Evolutionary conservation across 2,329 filamentous ascomycete genomes (phyloP), one percentile per base, ranked within the genome.

Genomic region (Volutella citrinella): DNA sequence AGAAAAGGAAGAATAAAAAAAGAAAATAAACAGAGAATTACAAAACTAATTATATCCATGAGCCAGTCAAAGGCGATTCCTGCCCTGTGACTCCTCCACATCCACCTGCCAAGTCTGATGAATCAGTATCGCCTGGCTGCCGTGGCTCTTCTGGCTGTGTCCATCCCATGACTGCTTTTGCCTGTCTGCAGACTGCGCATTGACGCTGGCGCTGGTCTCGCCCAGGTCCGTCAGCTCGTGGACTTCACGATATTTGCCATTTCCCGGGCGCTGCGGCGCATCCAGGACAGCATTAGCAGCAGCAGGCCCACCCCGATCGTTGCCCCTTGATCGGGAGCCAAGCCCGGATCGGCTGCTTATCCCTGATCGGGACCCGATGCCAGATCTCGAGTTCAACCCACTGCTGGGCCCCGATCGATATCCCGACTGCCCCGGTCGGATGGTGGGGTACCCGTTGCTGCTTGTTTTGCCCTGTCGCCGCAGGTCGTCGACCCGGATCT

Each of bases 401-500:
- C 43, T 52, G 21, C 30, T 42, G 12, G 48, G 42, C 5, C 29
- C 38, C 3, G 46, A 45, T 12, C 39, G 54, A 27, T 54, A 50
- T 16, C 43, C 32, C 13, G 37, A 27, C 11, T 47, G 30, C 12
- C 40, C 48, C 1, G 30, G 34, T 8, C 26, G 46, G 22, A 49
- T 44, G 8, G 48, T 43, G 2, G 45, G 42, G 25, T 50, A 51
- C 2, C 48, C 46, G 16, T 44, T 46, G 27, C 48, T 50, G 22
- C 46, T 49, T 3, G 36, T 47, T 29, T 56, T 54, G 21, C 50
- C 52, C 17, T 55, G 47, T 13, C 53, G 38, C 4, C 53, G 40
- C 9, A 54, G n/a, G 15, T 56, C 53, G 23, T 56, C 53, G 27
- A 54, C 36, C 2, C 49, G 52, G n/a, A 54, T 55, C 25, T 56